Evolutionary conservation across 495 filamentous ascomycete genomes (phyloP), one percentile per base, ranked within the genome.

Genomic region (Podospora fimiseda): DNA sequence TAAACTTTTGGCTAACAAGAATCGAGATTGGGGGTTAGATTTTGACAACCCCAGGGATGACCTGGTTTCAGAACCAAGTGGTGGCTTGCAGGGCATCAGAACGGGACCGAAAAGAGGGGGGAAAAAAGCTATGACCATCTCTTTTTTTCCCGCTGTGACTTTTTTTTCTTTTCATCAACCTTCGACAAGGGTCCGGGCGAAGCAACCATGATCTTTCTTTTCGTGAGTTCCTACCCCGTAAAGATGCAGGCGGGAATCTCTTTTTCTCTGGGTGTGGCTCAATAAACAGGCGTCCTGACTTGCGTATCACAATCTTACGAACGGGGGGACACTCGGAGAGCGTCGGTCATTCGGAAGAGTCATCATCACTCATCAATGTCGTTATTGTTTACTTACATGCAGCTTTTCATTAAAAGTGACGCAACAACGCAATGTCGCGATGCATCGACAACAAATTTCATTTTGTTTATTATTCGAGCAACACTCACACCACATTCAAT

Each of bases 261-360:
- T 11, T 33, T 33, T 33, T 33, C 27, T 33, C 27, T 33, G 27
- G 46, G 18, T 44, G 42, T 20, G 42, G 20, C 42, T 44, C 39
- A 33, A 14, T 44, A 23, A 43, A 14, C 20, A n/a, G n/a, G 30
- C 14, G 41, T 21, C 9, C 20, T 41, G 52, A 38, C 43, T 36
- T 42, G 44, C 52, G 45, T 16, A 54, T 54, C 52, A 38, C 52
- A 54, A 55, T 55, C 36, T 50, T 8, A 42, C n/a, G n/a, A n/a
- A n/a, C n/a, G 16, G 43, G 20, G 19, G 13, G 11, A 23, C 27
- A 33, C 27, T 33, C 27, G 11, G 11, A 11, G 27, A 33, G 11
- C 27, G 27, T 33, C 27, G 5, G 27, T 33, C 27, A 33, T 11
- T 33, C 11, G 27, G n/a, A n/a, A n/a, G n/a, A n/a, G n/a, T n/a